Evolutionary conservation across 2,329 filamentous ascomycete species (phyloP).

Genomic region (Plenodomus biglobosus): DNA sequence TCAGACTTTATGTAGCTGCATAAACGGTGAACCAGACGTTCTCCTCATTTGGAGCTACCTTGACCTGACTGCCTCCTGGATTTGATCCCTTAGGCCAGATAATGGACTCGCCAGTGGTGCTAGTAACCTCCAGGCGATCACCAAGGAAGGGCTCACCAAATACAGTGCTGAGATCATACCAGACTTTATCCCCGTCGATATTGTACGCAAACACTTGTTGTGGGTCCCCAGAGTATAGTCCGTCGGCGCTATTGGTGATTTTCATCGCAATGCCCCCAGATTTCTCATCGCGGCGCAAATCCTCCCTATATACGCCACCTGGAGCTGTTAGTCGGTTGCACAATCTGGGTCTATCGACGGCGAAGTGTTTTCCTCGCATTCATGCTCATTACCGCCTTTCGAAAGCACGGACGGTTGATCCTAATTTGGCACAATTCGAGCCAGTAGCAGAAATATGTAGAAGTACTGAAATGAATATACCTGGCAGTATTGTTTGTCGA

Average conservation of each 20-base stretch:
- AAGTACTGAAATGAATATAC: conserved; percentile 3
- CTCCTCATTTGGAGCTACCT: conserved; percentile 17
- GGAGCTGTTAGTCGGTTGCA: background rate
- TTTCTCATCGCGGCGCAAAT: conserved; percentile 19
- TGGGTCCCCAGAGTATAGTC: conserved; percentile 22
- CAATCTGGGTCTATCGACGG: no score
- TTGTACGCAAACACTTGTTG: conserved; percentile 29
- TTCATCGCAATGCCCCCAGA: conserved; percentile 34
- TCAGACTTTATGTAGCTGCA: conserved; percentile 2
- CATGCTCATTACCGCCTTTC: no score
- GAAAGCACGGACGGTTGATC: no score
- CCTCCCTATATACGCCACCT: conserved; percentile 23
- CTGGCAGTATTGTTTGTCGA: conserved; percentile 15
- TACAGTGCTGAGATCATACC: conserved; percentile 30
- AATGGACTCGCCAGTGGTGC: conserved; percentile 21
- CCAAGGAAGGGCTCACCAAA: conserved; percentile 35
- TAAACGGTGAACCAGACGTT: conserved; percentile 30
- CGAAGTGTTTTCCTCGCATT: no score
- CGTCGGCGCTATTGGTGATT: conserved; percentile 23
- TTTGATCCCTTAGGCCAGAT: conserved; percentile 27
- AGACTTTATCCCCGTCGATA: conserved; percentile 24
- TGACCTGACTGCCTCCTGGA: conserved; percentile 27
- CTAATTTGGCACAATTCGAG: no score
- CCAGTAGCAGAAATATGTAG: no score
- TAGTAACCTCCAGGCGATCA: conserved; percentile 21